Conservation (phyloP, 192 early-diverging fungal species). For the Backusella parvicylindrica region DNA sequence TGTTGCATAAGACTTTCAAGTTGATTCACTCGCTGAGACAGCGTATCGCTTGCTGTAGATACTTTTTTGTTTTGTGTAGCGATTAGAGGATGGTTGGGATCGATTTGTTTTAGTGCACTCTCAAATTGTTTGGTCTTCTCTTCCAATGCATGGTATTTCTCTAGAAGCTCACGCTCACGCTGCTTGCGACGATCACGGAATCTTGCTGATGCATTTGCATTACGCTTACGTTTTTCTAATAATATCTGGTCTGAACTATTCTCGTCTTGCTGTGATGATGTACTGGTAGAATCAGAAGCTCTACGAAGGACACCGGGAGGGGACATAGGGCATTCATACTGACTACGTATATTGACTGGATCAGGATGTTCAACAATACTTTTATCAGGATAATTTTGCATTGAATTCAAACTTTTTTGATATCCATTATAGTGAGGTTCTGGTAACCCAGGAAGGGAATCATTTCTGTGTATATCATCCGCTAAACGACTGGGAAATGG, state of each 20-base stretch:
- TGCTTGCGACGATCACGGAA: slow-evolving; percentile 66
- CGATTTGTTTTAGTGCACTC: slow-evolving; percentile 15
- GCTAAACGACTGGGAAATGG: background rate
- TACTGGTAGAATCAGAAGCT: background rate
- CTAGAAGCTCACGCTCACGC: slow-evolving; percentile 54
- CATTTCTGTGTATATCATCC: background rate
- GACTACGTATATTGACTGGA: background rate
- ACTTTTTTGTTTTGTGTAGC: no score
- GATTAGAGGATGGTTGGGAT: slow-evolving; percentile 7
- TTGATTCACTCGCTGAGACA: slow-evolving; percentile 26
- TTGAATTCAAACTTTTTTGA: background rate
- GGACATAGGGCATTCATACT: background rate
- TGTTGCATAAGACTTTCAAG: slow-evolving; percentile 22
- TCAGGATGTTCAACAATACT: background rate
- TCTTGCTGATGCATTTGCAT: slow-evolving; percentile 60
- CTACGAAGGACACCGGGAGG: background rate
- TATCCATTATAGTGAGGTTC: background rate
- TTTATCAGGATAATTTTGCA: background rate
- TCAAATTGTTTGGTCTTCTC: slow-evolving; percentile 30
- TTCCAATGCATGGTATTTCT: slow-evolving; percentile 52
- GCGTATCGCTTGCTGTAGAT: background rate
- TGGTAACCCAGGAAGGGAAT: background rate
- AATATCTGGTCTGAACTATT: slow-evolving; percentile 43
- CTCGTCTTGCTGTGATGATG: background rate
- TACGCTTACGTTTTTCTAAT: slow-evolving; percentile 58